Evolutionary conservation across 1,139 yeast species (phyloP), one percentile per base, ranked within the genome.

Genomic region (Candida buenavistaensis): DNA sequence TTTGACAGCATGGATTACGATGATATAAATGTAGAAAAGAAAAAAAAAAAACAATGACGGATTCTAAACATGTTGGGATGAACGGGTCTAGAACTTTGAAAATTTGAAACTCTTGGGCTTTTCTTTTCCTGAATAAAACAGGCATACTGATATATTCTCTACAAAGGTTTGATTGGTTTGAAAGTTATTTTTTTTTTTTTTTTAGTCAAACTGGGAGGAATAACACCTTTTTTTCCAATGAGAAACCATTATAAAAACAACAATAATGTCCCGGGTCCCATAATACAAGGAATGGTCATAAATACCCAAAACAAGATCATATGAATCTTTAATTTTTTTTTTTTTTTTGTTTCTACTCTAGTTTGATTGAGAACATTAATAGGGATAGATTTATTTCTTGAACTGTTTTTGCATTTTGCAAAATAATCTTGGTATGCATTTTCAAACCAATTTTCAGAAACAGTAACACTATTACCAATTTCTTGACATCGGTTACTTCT

Each of bases 231-330:
- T 54, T 14, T 59, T 46, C 75, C 77, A 68, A 48, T 77, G 72
- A 33, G 58, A 50, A 10, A 69, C 24, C 2, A 64, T 60, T 3
- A 71, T 68, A 17, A 66, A 16, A 2, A 75, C 15, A 39, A 75
- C 48, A 6, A 72, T 75, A 19, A 76, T 42, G 14, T 68, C 37
- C 1, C 68, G 79, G 15, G 66, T 53, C 10, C 82, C 82, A 44
- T 70, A 64, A 41, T 56, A 72, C 35, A 70, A 59, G 3, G 79
- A 64, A 32, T 56, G 50, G 35, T 57, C 54, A 40, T 60, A 65
- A 38, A 62, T 64, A 4, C 66, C 67, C 25, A 62, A 46, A 38
- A n/a, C n/a, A n/a, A n/a, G n/a, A n/a, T n/a, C n/a, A n/a, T n/a
- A n/a, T n/a, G n/a, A n/a, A n/a, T n/a, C n/a, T n/a, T n/a, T 58